Percentiles rank a stretch among this genome's conserved stretches.
These are phyloP conservation scores for Talaromyces sp. DNA, from an alignment of 2,329 filamentous ascomycete genomes.

Conservation along the genomic window DNA sequence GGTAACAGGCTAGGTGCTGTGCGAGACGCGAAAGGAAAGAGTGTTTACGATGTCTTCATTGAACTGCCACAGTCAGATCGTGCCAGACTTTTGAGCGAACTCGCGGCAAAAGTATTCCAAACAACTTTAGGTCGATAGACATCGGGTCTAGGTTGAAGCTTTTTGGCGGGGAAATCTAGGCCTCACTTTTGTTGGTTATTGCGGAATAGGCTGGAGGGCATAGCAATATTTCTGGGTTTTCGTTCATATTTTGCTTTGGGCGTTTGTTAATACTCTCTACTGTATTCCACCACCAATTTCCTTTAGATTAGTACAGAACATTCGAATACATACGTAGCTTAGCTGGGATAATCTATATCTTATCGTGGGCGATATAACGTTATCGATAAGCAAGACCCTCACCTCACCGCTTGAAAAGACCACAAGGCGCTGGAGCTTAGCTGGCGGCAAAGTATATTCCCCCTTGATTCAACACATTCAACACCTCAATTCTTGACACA, in stretches of 20 bases:
- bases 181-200: background rate
- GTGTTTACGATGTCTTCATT: slow-evolving; percentile 86
- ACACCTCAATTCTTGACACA: background rate
- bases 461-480: slow-evolving; percentile 11
- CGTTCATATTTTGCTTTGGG: background rate
- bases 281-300: background rate
- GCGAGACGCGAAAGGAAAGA: slow-evolving; percentile 87
- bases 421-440: slow-evolving; percentile 1
- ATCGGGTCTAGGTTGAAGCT: background rate
- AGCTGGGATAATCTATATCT: background rate
- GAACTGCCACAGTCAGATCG: slow-evolving; percentile 82
- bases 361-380: slow-evolving; percentile 18
- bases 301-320: background rate
- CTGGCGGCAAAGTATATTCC: slow-evolving; percentile 17
- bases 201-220: background rate
- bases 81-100: slow-evolving; percentile 73
- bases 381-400: slow-evolving; percentile 31
- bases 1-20: slow-evolving; percentile 90
- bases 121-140: slow-evolving; percentile 27
- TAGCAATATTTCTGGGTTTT: background rate
- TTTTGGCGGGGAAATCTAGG: background rate
- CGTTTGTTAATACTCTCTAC: background rate
- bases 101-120: slow-evolving; percentile 79
- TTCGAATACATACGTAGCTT: background rate
- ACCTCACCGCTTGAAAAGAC: slow-evolving; percentile 13